Percentiles rank a stretch among this genome's conserved stretches.
Conservation (phyloP, 2,329 filamentous ascomycete species). For the Trichoderma oligosporum region DNA sequence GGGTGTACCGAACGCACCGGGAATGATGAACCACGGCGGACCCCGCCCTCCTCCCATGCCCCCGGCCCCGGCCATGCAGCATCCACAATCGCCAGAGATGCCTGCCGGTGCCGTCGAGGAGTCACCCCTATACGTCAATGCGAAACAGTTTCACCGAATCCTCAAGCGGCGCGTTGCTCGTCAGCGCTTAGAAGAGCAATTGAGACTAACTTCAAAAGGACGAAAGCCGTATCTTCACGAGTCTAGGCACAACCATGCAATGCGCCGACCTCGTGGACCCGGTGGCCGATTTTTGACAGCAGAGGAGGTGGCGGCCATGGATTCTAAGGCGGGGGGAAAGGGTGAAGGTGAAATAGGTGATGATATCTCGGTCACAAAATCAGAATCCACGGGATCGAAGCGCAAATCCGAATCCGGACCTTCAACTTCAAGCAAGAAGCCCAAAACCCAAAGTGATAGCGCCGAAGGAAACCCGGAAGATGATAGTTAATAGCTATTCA, state of each 20-base stretch:
- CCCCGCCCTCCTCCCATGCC: conserved; percentile 56
- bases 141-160: conserved; percentile 97
- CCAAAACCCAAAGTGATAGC: conserved; percentile 47
- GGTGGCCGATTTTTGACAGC: conserved; percentile 94
- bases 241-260: conserved; percentile 95
- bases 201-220: conserved; percentile 89
- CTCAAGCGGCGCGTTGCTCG: conserved; percentile 89
- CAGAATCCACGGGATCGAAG: conserved; percentile 47
- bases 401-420: conserved; percentile 55
- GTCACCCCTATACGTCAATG: conserved; percentile 94
- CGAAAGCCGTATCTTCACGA: conserved; percentile 97
- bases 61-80: conserved; percentile 61
- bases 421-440: conserved; percentile 52
- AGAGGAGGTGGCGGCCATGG: conserved; percentile 89
- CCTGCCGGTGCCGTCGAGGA: conserved; percentile 72
- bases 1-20: conserved; percentile 66
- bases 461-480: conserved; percentile 41
- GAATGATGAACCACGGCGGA: conserved; percentile 68
- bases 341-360: conserved; percentile 34
- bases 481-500: conserved; percentile 37
- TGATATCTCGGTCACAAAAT: conserved; percentile 26
- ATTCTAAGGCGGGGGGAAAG: conserved; percentile 56
- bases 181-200: conserved; percentile 87
- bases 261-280: conserved; percentile 89
- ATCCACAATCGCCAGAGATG: conserved; percentile 75